These are phyloP conservation scores for Fistulinella prunicolor DNA, from an alignment of 768 basidiomycete genomes.

Conservation along the genomic window DNA sequence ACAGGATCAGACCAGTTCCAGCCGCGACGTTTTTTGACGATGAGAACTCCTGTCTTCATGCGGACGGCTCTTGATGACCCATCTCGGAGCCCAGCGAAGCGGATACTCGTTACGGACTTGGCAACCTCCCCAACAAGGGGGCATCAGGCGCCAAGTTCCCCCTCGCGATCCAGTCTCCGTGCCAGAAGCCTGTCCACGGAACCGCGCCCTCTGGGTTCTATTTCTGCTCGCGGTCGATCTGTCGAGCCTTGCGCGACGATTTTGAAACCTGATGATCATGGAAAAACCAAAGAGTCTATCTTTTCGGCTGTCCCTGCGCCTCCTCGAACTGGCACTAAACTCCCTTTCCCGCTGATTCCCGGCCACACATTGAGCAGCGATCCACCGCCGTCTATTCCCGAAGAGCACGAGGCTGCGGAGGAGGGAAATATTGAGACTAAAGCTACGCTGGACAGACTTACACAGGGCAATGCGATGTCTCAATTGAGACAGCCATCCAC, in stretches of 20 bases:
- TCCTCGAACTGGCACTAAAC: constrained; percentile 10
- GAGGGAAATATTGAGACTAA: constrained; percentile 8
- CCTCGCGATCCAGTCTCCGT: constrained; percentile 18
- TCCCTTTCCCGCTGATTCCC: constrained; percentile 30
- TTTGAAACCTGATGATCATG: constrained; percentile 7
- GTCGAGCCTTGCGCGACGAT: constrained; percentile 21
- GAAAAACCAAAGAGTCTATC: constrained; percentile 17
- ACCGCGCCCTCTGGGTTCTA: constrained; percentile 20
- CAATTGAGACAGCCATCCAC: constrained; percentile 43
- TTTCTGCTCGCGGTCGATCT: constrained; percentile 28
- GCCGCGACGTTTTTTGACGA: constrained; percentile 11
- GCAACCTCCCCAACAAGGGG: constrained; percentile 26
- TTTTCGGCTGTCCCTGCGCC: constrained; percentile 17
- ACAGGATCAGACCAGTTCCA: constrained; percentile 20
- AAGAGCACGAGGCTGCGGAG: constrained; percentile 26
- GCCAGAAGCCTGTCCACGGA: constrained; percentile 37
- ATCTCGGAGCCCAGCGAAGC: constrained; percentile 35
- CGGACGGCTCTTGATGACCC: constrained; percentile 39
- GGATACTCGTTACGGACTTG: constrained; percentile 29
- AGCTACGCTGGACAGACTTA: constrained; percentile 12
- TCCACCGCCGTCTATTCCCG: constrained; percentile 31
- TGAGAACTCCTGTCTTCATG: constrained; percentile 38
- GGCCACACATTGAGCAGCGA: constrained; percentile 17
- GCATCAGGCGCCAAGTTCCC: constrained; percentile 7
- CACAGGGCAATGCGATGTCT: constrained; percentile 37